Base-by-base conservation (phyloP, 345 rosid species). In the Cardamine resedifolia region DNA sequence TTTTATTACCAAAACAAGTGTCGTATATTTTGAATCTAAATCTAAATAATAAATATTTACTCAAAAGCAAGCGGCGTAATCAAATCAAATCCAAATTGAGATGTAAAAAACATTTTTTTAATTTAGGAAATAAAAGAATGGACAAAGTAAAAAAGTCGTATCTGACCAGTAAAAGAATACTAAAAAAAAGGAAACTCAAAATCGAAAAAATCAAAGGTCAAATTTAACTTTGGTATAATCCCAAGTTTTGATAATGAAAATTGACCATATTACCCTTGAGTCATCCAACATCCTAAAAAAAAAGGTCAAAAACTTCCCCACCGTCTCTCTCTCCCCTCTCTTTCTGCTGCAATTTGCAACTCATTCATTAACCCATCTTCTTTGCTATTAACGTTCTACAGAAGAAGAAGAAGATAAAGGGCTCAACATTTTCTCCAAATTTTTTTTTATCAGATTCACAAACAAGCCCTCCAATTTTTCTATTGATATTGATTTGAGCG, bases 261-360 rank as follows among this genome's bases (percentile, higher is more conserved):
- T 52, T 68, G 76, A 77, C 81, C 56, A 61, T 24, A 49, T 6
- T 78, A 66, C 78, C 81, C 77, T 72, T 60, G 6, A 68, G 51
- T 12, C 50, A 66, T 58, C 23, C 70, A 65, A 58, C 61, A 77
- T 20, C 56, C 52, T 73, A 45, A 39, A 66, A 66, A n/a, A 63
- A 55, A 77, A 57, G 80, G 83, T 82, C 78, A 80, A 77, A 75
- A 77, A 76, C 78, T n/a, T 65, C 69, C 64, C 38, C 50, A 14
- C 73, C 79, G 70, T 64, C 70, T 74, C 70, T 75, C 58, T 65
- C 47, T 64, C 45, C 68, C 21, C 51, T 61, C 76, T 52, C 71
- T 44, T 44, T 60, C 68, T 68, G 57, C 50, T 27, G 66, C 66
- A 36, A 62, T 70, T 50, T 39, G 62, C 78, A 20, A 31, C 47